Evolutionary conservation across 2,329 filamentous ascomycete genomes (phyloP).

Genomic region (Phaeophleospora eucalypticola): DNA sequence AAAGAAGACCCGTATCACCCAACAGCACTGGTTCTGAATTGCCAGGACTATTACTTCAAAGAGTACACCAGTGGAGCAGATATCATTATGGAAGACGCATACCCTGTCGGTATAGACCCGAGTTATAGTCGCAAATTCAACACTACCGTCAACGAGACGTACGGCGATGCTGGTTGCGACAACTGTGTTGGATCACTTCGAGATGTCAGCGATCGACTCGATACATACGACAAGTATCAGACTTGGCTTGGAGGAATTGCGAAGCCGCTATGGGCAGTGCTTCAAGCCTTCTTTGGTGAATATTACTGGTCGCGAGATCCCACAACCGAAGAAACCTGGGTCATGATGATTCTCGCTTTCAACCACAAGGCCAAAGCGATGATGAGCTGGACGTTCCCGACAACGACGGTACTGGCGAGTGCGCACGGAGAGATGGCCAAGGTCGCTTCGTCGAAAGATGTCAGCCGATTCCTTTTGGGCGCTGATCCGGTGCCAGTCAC

Average conservation of each 20-base stretch:
- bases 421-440: conserved; percentile 38
- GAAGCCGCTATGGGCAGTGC: conserved; percentile 49
- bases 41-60: conserved; percentile 57
- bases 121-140: conserved; percentile 52
- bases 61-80: conserved; percentile 54
- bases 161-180: conserved; percentile 62
- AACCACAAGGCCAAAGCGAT: conserved; percentile 51
- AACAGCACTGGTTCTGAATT: conserved; percentile 57
- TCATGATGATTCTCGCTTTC: conserved; percentile 46
- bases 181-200: conserved; percentile 52
- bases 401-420: conserved; percentile 32
- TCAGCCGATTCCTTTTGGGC: conserved; percentile 39
- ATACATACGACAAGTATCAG: conserved; percentile 41
- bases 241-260: conserved; percentile 34
- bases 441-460: conserved; percentile 34
- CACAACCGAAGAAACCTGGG: conserved; percentile 43
- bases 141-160: conserved; percentile 55
- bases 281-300: conserved; percentile 48
- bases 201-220: conserved; percentile 49
- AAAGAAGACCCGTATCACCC: conserved; percentile 59
- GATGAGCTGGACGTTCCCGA: conserved; percentile 48
- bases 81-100: conserved; percentile 58
- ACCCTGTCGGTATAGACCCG: conserved; percentile 56
- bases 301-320: conserved; percentile 48
- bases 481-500: conserved; percentile 23